Base-by-base conservation (phyloP, 2,329 filamentous ascomycete genomes). In the Neofusicoccum sp. region DNA sequence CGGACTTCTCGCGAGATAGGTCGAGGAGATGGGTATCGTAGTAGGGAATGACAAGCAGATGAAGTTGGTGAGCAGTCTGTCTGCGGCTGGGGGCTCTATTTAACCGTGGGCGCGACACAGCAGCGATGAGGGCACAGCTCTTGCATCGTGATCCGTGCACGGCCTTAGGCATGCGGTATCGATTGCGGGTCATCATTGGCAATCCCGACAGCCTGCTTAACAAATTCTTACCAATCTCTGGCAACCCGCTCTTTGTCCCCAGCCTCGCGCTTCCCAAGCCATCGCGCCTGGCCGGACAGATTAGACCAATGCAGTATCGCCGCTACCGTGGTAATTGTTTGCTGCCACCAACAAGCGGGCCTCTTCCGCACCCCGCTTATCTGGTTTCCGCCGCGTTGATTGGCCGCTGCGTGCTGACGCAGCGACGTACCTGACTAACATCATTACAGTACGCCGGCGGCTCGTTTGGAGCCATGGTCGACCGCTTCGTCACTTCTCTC, bases 181-280 rank as follows among this genome's bases (percentile, higher is more conserved):
- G 48, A 16, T 34, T 41, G 36, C 48, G 47, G 47, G 31, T n/a
- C n/a, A n/a, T 16, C 16, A 61, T 61, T 44, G 30, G 26, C 44
- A 59, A 48, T 59, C 34, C 44, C 57, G n/a, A 28, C 49, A 24
- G 14, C 3, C 16, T 61, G 60, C 43, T 62, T 62, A 62, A 49
- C 60, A 62, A 62, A 59, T 48, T 33, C 60, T 62, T 62, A 62
- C 60, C 53, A 62, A 62, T 58, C 59, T 16, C 57, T 31, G 28
- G 31, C 31, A 34, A 38, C 49, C n/a, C n/a, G n/a, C n/a, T n/a
- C 41, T 20, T 16, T 44, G 41, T 8, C 4, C 2, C 47, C 49
- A 41, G 36, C 26, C 26, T 41, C n/a, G n/a, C n/a, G 14, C n/a
- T 14, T 11, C 36, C 43, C 38, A 28, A 30, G 36, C 34, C 11